These are phyloP conservation scores for Begonia peltatifolia DNA, from an alignment of 306 rosid genomes.

Conservation along the genomic window DNA sequence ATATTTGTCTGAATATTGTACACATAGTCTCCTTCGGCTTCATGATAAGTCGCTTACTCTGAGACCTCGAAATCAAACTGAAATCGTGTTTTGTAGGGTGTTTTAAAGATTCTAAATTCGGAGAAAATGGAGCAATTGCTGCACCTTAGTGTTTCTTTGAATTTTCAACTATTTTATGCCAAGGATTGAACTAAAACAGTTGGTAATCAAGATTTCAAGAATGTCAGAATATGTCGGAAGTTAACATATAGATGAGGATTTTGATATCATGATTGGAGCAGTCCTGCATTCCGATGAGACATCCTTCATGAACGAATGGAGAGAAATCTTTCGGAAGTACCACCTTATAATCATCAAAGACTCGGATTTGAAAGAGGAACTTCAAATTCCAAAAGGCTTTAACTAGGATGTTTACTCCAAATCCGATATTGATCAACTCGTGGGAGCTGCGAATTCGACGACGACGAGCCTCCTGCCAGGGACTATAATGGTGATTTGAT, in stretches of 20 bases:
- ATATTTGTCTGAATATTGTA: too few relatives aligned
- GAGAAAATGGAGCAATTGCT: too few relatives aligned
- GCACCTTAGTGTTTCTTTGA: too few relatives aligned
- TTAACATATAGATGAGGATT: slow-evolving; percentile 39
- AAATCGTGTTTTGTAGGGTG: too few relatives aligned
- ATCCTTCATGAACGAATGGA: slow-evolving; percentile 70
- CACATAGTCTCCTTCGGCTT: too few relatives aligned
- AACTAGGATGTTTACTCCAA: slow-evolving; percentile 39
- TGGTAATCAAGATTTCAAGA: too few relatives aligned
- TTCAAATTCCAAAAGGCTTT: slow-evolving; percentile 60
- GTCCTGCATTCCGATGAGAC: slow-evolving; percentile 42
- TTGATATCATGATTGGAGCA: slow-evolving; percentile 85
- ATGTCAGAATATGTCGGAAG: background rate
- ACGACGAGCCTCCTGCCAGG: slow-evolving; percentile 71
- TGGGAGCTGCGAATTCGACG: slow-evolving; percentile 68
- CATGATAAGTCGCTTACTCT: too few relatives aligned
- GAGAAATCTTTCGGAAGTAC: slow-evolving; percentile 44
- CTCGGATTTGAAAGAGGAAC: slow-evolving; percentile 71
- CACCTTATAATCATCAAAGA: slow-evolving; percentile 82
- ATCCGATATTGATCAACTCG: slow-evolving; percentile 50
- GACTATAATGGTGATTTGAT: slow-evolving; percentile 41
- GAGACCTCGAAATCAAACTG: too few relatives aligned
- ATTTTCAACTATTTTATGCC: too few relatives aligned
- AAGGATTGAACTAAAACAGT: too few relatives aligned
- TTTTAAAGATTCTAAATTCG: too few relatives aligned